Base-by-base conservation (phyloP, 1,284 basidiomycete genomes). In the Ustilago trichophora region DNA sequence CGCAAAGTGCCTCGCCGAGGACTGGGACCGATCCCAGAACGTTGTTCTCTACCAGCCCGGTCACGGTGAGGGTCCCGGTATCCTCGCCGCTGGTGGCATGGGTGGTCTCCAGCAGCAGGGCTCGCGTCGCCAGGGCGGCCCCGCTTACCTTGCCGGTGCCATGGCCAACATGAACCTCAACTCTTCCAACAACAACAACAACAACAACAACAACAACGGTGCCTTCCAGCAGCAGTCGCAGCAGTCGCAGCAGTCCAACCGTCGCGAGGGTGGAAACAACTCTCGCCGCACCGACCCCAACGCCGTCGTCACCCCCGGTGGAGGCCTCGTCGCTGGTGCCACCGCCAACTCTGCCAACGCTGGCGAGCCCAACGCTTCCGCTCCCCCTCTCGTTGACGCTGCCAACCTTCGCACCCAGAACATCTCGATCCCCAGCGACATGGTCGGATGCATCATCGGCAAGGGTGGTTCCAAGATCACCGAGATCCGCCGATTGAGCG, bases 381-480 rank as follows among this genome's bases (percentile, higher is more conserved):
- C 68, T 7, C 68, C 68, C 13, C 62, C 68, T 16, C 57, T 66
- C 79, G 82, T 63, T 85, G 71, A 80, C 43, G 85, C 85, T 71
- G 83, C 84, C 51, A 94, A 94, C 83, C 86, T 97, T 66, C 91
- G 94, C 72, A 98, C 95, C 12, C 95, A 98, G 84, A 97, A 96
- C 84, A 98, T 98, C 77, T 95, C 94, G 72, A 98, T 98, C 77
- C 95, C 95, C 10, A 70, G 69, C 6, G 76, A 77, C 73, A 98
- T 98, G 95, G 95, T 98, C 72, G 93, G 93, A 82, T 83, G 82
- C 73, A 83, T 77, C 68, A 86, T 85, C 78, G 95, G 95, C 65
- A 92, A 93, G 73, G 93, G 91, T 79, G 95, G 95, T 29, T 91
- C 91, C 76, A 98, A 98, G 86, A 98, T 98, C 77, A 97, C 94